Base-by-base conservation (phyloP, 768 basidiomycete genomes). In the Termitomyces sp. region DNA sequence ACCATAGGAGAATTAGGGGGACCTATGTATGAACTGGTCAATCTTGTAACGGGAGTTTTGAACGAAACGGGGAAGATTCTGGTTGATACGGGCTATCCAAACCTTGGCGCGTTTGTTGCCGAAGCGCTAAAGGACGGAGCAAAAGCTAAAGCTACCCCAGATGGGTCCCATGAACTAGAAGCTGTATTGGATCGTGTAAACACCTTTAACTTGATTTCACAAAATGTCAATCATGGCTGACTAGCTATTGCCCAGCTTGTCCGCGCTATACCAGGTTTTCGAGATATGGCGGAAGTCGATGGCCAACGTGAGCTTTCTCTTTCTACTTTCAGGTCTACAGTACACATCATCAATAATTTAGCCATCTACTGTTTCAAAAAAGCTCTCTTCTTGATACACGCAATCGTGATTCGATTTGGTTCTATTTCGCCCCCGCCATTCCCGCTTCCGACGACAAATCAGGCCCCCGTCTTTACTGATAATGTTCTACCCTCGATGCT, bases 351-450 rank as follows among this genome's bases (percentile, higher is more conserved):
- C 32, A 27, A 33, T 42, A 29, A 43, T 50, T 33, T 60, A 92
- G 90, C 82, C n/a, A 76, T 93, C 22, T 94, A 91, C 70, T 83
- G 90, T 64, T 91, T 93, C 79, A 94, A 93, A 70, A 96, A 94
- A 65, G 91, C 89, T 2, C 73, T 96, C 31, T 91, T 92, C 69
- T 79, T 94, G 49, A 74, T 93, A 49, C 83, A 90, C 58, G 85
- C 83, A 23, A 70, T 94, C 48, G 71, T 68, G 23, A 67, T 86
- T 41, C 84, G 89, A 42, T 94, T 94, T 72, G 79, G 81, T 46
- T 70, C 79, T 7, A 65, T 73, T 41, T 69, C 77, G 11, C 73
- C 80, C 3, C 67, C 78, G 18, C 76, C 82, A 12, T 84, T 91
- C 62, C 83, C 84, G 25, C 68, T 89, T 15, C 88, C 86, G 41